phyloP scores from a whole-genome alignment of 805 yeast species.

The Babjeviella inositovora region DNA sequence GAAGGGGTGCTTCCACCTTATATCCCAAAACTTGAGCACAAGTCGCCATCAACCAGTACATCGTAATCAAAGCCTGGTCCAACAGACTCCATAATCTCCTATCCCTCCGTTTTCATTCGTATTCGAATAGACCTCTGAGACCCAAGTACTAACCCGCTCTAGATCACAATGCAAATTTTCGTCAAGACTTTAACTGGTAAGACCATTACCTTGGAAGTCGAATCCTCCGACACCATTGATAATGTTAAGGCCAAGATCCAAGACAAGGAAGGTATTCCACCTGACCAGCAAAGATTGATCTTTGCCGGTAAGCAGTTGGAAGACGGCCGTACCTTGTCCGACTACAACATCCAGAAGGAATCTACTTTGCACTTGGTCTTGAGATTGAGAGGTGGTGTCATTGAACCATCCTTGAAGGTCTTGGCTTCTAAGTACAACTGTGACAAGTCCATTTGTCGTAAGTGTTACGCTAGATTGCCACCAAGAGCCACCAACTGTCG shows the following conservation, averaged over 20 bases:
- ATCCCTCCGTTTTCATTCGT: too few relatives aligned
- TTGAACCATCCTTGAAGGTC: constrained; percentile 98
- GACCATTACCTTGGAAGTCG: constrained; percentile 98
- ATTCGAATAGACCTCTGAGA: too few relatives aligned
- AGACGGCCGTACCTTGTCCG: constrained; percentile 97
- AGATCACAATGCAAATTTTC: constrained; percentile 90
- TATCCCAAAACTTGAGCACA: too few relatives aligned
- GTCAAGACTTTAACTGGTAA: constrained; percentile 99
- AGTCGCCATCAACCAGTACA: too few relatives aligned
- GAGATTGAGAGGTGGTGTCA: constrained; percentile 88
- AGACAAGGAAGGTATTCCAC: constrained; percentile 99
- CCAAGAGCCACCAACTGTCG: constrained; percentile 99
- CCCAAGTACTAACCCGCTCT: too few relatives aligned
- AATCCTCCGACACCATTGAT: constrained; percentile 97
- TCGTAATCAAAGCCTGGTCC: too few relatives aligned
- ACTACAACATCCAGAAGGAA: constrained; percentile 99
- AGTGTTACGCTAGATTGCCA: constrained; percentile 99
- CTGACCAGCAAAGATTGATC: constrained; percentile 98
- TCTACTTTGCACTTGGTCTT: constrained; percentile 81
- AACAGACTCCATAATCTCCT: too few relatives aligned
- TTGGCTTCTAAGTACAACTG: constrained; percentile 99
- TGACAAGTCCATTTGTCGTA: constrained; percentile 98
- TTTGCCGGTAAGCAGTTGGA: constrained; percentile 99
- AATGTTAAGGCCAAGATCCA: constrained; percentile 97
- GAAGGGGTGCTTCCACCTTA: too few relatives aligned